Percentiles rank a stretch among this genome's conserved stretches.
These are phyloP conservation scores for Phytophthora podocarpi DNA, from an alignment of 352 stramenopile genomes.

Conservation along the genomic window DNA sequence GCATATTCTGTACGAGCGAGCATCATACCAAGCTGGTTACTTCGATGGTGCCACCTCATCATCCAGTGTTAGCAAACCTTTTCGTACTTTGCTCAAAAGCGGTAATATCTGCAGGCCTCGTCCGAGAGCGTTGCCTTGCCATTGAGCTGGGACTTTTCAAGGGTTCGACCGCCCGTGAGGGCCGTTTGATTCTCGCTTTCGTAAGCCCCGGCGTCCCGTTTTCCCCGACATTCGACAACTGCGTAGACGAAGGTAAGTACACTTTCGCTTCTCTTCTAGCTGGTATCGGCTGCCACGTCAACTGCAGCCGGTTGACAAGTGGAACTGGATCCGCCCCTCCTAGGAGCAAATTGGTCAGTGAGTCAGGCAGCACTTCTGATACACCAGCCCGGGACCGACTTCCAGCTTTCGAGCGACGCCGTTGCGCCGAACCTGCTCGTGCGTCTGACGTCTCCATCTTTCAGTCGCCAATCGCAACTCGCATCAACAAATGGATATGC, in stretches of 20 bases:
- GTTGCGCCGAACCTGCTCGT: not conserved
- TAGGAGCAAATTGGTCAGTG: not conserved
- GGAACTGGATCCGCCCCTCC: not conserved
- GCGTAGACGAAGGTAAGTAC: constrained; percentile 10
- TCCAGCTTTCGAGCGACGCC: not conserved
- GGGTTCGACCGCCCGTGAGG: no score
- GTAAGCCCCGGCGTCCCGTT: not conserved
- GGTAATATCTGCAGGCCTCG: not conserved
- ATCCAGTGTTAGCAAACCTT: no score
- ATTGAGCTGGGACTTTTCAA: not conserved
- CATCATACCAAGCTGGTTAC: no score
- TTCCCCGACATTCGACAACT: not conserved
- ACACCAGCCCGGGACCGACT: constrained; percentile 1
- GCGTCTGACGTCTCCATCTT: constrained; percentile 18
- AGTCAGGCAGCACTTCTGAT: not conserved
- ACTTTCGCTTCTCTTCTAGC: constrained; percentile 15
- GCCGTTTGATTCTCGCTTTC: no score
- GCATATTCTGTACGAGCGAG: constrained; percentile 44
- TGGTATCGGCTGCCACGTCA: constrained; percentile 27
- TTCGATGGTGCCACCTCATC: no score
- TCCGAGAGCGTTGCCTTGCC: not conserved
- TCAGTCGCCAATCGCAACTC: constrained; percentile 3
- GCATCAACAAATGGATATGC: constrained; percentile 29
- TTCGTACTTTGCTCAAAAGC: constrained; percentile 34
- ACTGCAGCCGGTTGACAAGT: constrained; percentile 20